Evolutionary conservation across 2,329 filamentous ascomycete genomes (phyloP).

Genomic region (Sporothrix inflata): DNA sequence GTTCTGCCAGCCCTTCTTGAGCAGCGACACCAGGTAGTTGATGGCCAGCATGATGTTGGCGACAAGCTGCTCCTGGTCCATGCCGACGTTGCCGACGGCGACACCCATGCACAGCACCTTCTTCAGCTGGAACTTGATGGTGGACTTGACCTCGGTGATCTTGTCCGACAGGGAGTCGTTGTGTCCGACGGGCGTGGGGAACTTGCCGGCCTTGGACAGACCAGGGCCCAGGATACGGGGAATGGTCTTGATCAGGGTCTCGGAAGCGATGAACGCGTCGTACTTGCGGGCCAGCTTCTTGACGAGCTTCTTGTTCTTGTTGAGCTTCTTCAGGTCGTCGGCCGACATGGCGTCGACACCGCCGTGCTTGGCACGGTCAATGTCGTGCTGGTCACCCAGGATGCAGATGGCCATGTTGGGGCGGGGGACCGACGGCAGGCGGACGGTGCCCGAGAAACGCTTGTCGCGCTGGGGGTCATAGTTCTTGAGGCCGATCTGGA

Average conservation of each 20-base stretch:
- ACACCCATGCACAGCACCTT: slow-evolving; percentile 99
- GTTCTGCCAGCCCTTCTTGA: slow-evolving; percentile 99
- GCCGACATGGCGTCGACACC: slow-evolving; percentile 97
- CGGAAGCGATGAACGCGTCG: slow-evolving; percentile 98
- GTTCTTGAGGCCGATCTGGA: slow-evolving; percentile 87
- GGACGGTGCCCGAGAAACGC: slow-evolving; percentile 99
- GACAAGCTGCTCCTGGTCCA: slow-evolving; percentile 94
- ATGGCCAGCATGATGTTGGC: slow-evolving; percentile 99
- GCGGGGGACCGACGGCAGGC: slow-evolving; percentile 87
- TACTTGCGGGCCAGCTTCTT: slow-evolving; percentile 99
- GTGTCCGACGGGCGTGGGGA: slow-evolving; percentile 98
- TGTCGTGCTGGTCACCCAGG: slow-evolving; percentile 84
- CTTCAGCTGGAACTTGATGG: slow-evolving; percentile 99
- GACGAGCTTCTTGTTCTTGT: slow-evolving; percentile 99
- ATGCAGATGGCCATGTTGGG: slow-evolving; percentile 57
- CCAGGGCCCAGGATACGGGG: slow-evolving; percentile 98
- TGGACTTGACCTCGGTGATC: slow-evolving; percentile 99
- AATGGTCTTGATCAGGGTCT: slow-evolving; percentile 98
- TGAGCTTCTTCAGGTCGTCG: slow-evolving; percentile 99
- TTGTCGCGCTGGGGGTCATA: slow-evolving; percentile 99
- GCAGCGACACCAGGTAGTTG: slow-evolving; percentile 99
- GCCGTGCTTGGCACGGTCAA: slow-evolving; percentile 99
- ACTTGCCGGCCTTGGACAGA: slow-evolving; percentile 99
- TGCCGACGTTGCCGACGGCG: slow-evolving; percentile 96
- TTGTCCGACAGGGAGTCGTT: slow-evolving; percentile 89